These are phyloP conservation scores for Phytopythium kandeliae DNA, from an alignment of 352 stramenopile species.

Conservation along the genomic window DNA sequence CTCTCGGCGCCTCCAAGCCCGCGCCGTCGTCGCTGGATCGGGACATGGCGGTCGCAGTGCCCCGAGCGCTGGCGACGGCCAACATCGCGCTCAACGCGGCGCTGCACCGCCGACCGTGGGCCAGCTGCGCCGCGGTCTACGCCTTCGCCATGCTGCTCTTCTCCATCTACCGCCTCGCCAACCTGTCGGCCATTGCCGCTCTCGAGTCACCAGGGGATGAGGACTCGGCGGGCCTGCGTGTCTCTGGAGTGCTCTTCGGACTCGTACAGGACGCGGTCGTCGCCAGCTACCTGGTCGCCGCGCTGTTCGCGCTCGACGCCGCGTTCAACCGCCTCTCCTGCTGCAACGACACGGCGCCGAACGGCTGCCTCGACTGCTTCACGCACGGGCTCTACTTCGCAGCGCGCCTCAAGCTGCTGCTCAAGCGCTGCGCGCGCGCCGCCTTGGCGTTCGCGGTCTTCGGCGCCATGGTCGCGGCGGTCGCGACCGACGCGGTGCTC, in stretches of 20 bases:
- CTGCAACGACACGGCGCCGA: conserved; percentile 25
- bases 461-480: conserved; percentile 11
- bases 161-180: conserved; percentile 15
- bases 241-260: conserved; percentile 15
- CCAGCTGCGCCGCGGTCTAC: conserved; percentile 16
- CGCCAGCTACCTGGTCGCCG: conserved; percentile 11
- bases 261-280: conserved; percentile 20
- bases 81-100: conserved; percentile 16
- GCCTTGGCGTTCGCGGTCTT: conserved; percentile 9
- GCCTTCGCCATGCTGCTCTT: conserved; percentile 15
- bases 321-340: conserved; percentile 13
- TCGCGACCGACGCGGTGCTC: conserved; percentile 18
- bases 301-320: conserved; percentile 18
- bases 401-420: conserved; percentile 14
- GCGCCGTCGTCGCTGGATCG: background rate
- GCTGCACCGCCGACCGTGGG: conserved; percentile 16
- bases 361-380: conserved; percentile 25
- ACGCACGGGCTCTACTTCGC: conserved; percentile 15
- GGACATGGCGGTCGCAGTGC: background rate
- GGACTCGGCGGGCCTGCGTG: conserved; percentile 5
- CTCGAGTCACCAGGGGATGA: conserved; percentile 3
- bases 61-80: background rate
- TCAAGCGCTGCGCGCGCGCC: conserved; percentile 14
- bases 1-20: background rate
- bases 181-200: conserved; percentile 12